Conservation (phyloP, 192 early-diverging fungal species). For the Cetraspora pellucida region DNA sequence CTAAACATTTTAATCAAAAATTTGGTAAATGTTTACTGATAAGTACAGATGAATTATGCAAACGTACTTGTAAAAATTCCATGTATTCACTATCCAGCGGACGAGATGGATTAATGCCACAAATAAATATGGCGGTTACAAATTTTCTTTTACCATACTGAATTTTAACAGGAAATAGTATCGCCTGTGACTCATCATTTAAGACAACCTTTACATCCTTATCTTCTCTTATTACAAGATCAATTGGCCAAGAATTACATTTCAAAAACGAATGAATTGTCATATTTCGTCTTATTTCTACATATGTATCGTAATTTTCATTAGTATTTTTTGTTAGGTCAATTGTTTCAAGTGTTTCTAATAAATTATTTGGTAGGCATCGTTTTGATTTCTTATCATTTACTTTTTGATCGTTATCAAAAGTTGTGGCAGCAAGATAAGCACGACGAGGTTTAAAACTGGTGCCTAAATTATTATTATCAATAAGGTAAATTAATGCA, state of each 20-base stretch:
- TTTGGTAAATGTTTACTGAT: too few relatives aligned
- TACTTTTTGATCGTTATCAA: neutral
- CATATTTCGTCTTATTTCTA: neutral
- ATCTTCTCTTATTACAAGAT: neutral
- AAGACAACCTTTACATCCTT: neutral
- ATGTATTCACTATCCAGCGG: conserved; percentile 18
- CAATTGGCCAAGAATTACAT: neutral
- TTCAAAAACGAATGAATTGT: neutral
- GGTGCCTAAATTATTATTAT: neutral
- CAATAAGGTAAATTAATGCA: conserved; percentile 14
- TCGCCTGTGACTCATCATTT: conserved; percentile 7
- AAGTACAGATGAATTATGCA: too few relatives aligned
- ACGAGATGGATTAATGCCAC: conserved; percentile 5
- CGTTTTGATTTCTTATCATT: too few relatives aligned
- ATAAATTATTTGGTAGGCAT: conserved; percentile 18
- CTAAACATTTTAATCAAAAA: neutral
- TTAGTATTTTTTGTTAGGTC: neutral
- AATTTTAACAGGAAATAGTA: neutral
- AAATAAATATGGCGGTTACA: conserved; percentile 14
- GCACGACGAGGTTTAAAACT: neutral
- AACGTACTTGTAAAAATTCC: conserved; percentile 39
- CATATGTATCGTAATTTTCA: neutral
- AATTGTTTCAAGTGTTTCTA: neutral
- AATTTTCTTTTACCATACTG: neutral
- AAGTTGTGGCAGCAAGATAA: neutral